Base-by-base conservation (phyloP, 352 stramenopile species). In the Phytophthora vignae region DNA sequence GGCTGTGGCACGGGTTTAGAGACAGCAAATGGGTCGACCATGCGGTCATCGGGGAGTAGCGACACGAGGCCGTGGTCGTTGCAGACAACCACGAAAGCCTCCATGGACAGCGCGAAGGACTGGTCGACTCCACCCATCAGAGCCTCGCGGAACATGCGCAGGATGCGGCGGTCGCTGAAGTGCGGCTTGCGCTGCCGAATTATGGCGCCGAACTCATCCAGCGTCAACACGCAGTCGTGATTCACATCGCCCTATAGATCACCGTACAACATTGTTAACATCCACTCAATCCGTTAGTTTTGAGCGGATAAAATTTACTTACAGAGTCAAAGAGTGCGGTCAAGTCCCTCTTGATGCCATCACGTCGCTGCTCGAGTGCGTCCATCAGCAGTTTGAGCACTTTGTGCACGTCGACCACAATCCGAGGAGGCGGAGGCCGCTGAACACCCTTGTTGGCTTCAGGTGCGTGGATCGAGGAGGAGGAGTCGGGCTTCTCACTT, bases 91-190 rank as follows among this genome's bases (percentile, higher is more conserved):
- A 93, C 78, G 21, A 94, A 93, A 2, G 87, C 82, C 3, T 82
- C 73, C 79, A 91, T 92, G 5, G 87, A 93, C 21, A 94, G 71
- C 15, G 83, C 83, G 54, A 92, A 94, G 0, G 87, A 91, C 60
- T 92, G 84, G n/a, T 90, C 76, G 1, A 60, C 70, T 11, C 85
- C 71, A 17, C 82, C 73, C 79, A 90, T 91, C 14, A 94, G 58
- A 36, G 87, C 82, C 49, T 94, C 85, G 1, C 85, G 83, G 44
- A 94, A 93, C 87, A 94, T 94, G 2, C 85, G 87, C 48, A 94
- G 64, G 48, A 94, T 78, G 0, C 85, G 79, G 4, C 87, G 82
- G 15, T 92, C 85, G 56, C 84, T 93, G 55, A 93, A 94, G 11
- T 84, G 67, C 0, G 82, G 76, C 12, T 85, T 78, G 36, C 83